Evolutionary conservation across 352 stramenopile genomes (phyloP).

Genomic region (Globisporangium apiculatum): DNA sequence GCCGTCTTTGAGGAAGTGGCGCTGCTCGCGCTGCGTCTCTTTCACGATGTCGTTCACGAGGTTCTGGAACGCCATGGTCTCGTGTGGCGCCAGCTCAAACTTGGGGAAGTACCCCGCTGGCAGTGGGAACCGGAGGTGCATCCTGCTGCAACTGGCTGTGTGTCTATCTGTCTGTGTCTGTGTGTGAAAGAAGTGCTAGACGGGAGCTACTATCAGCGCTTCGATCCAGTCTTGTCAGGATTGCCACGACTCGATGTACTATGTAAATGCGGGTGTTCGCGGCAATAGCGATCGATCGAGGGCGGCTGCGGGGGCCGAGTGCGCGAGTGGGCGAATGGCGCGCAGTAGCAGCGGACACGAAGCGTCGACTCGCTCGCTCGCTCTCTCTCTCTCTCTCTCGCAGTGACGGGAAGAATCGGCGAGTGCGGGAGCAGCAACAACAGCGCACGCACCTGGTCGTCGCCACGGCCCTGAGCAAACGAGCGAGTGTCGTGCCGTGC

Average conservation of each 20-base stretch:
- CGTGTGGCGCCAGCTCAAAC: constrained; percentile 53
- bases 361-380: too few relatives aligned
- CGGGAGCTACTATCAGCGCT: neutral
- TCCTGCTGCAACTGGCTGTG: constrained; percentile 14
- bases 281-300: neutral
- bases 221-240: too few relatives aligned
- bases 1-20: constrained; percentile 45
- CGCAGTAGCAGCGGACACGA: neutral
- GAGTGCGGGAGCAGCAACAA: neutral
- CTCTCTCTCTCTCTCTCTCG: constrained; percentile 1
- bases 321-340: neutral
- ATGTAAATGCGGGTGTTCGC: neutral
- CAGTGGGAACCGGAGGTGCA: constrained; percentile 69
- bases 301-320: neutral
- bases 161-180: constrained; percentile 7
- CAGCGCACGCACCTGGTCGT: neutral
- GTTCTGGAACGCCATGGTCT: constrained; percentile 40
- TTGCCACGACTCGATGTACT: neutral
- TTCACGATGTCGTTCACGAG: constrained; percentile 61
- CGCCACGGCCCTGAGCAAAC: neutral
- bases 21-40: constrained; percentile 49
- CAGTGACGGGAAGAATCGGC: neutral
- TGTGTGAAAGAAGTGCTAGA: neutral
- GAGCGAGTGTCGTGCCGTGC: neutral
- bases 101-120: constrained; percentile 62